Percentiles rank a stretch among this genome's conserved stretches.
Conservation (phyloP, 345 rosid genomes). For the Erodium maritimum region DNA sequence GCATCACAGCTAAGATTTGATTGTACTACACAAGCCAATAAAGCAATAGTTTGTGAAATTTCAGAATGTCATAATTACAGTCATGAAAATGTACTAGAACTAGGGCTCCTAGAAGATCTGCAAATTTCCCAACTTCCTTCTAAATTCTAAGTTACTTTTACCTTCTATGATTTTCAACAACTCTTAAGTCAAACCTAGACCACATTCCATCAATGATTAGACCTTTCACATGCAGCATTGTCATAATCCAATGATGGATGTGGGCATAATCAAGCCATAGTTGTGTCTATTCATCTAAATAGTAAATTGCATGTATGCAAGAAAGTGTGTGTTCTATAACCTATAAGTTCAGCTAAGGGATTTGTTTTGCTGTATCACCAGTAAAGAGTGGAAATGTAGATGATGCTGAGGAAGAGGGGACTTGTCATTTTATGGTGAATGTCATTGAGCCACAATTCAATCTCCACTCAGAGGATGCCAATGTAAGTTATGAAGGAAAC, state of each 20-base stretch:
- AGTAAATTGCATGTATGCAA: neutral
- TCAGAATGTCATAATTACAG: neutral
- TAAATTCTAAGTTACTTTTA: neutral
- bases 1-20: neutral
- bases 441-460: constrained; percentile 95
- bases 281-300: neutral
- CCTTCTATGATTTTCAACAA: neutral
- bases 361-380: constrained; percentile 26
- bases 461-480: constrained; percentile 99
- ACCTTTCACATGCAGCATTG: neutral
- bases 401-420: constrained; percentile 73
- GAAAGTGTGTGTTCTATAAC: neutral
- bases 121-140: neutral
- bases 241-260: neutral
- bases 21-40: neutral
- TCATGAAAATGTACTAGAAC: neutral
- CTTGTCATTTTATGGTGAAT: constrained; percentile 88
- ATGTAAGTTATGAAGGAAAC: constrained; percentile 42
- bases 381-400: constrained; percentile 30
- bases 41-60: neutral
- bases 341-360: constrained; percentile 14
- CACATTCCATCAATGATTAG: neutral
- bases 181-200: neutral
- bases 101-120: neutral
- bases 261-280: neutral